Percentiles rank a stretch among this genome's conserved stretches.
These are phyloP conservation scores for Daldinia decipiens DNA, from an alignment of 495 filamentous ascomycete species.

Conservation along the genomic window DNA sequence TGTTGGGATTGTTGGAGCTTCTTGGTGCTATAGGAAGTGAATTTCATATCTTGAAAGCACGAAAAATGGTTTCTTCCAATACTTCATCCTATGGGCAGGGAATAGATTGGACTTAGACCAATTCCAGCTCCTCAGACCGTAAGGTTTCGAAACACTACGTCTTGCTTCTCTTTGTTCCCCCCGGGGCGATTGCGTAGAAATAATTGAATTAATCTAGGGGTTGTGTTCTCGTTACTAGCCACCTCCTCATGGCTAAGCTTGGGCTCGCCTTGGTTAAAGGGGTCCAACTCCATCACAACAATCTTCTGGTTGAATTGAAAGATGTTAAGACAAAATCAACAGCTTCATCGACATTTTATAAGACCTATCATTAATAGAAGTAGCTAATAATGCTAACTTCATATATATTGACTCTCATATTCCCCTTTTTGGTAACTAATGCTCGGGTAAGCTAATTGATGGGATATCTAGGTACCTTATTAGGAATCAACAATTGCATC, in stretches of 20 bases:
- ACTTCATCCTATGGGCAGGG: too few species aligned
- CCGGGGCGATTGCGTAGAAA: neutral
- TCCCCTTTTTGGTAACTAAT: neutral
- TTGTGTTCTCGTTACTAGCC: neutral
- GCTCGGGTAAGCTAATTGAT: neutral
- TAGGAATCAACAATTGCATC: neutral
- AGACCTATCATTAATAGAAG: neutral
- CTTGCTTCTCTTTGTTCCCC: neutral
- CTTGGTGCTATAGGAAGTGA: conserved; percentile 4
- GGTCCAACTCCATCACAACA: neutral
- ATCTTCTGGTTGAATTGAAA: neutral
- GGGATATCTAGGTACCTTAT: neutral
- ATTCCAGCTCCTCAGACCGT: neutral
- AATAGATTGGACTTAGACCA: neutral
- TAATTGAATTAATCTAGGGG: neutral
- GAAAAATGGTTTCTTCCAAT: too few species aligned
- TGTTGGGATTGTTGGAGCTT: conserved; percentile 5
- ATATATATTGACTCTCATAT: neutral
- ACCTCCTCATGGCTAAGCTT: neutral
- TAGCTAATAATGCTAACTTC: neutral
- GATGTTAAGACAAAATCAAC: neutral
- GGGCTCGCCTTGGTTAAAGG: neutral
- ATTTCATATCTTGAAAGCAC: too few species aligned
- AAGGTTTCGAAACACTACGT: neutral
- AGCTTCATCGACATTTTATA: neutral